Percentiles rank a stretch among this genome's conserved stretches.
Conservation (phyloP, 371 early-diverging fungal species). For the Amoeboaphelidium protococcarum region DNA sequence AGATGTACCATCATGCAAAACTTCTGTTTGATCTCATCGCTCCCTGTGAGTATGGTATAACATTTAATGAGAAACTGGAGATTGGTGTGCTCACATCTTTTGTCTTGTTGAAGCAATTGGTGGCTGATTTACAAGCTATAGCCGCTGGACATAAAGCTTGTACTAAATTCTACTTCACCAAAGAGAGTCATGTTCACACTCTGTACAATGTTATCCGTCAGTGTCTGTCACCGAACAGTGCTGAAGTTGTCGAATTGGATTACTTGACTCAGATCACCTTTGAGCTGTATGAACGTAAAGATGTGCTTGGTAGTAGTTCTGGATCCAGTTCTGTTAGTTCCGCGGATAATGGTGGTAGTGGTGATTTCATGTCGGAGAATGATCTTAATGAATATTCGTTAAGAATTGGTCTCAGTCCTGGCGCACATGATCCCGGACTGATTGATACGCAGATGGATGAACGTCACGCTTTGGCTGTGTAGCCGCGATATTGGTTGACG, state of each 20-base stretch:
- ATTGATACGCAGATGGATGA: slow-evolving; percentile 65
- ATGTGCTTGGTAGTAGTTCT: slow-evolving; percentile 5
- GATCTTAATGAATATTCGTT: slow-evolving; percentile 49
- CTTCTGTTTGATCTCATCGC: slow-evolving; percentile 72
- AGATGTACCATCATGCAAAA: slow-evolving; percentile 53
- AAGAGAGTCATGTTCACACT: slow-evolving; percentile 63
- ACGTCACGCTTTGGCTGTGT: slow-evolving; percentile 59
- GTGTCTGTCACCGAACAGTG: slow-evolving; percentile 48
- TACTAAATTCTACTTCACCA: slow-evolving; percentile 81
- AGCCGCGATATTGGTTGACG: slow-evolving; percentile 24
- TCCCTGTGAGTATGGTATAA: slow-evolving; percentile 74
- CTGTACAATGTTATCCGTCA: slow-evolving; percentile 66
- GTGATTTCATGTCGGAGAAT: slow-evolving; percentile 7
- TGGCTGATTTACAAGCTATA: slow-evolving; percentile 38
- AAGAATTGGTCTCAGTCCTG: slow-evolving; percentile 66
- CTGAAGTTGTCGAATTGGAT: slow-evolving; percentile 32
- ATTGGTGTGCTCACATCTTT: slow-evolving; percentile 61
- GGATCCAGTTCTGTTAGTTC: not conserved
- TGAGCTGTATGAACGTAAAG: slow-evolving; percentile 73
- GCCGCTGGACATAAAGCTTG: slow-evolving; percentile 23
- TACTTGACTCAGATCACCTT: slow-evolving; percentile 85
- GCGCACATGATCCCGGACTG: slow-evolving; percentile 66
- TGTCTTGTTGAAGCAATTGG: slow-evolving; percentile 41
- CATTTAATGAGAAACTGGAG: slow-evolving; percentile 45
- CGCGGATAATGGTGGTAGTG: slow-evolving; percentile 8